Conservation (phyloP, 768 basidiomycete genomes). For the Kwoniella botswanensis region DNA sequence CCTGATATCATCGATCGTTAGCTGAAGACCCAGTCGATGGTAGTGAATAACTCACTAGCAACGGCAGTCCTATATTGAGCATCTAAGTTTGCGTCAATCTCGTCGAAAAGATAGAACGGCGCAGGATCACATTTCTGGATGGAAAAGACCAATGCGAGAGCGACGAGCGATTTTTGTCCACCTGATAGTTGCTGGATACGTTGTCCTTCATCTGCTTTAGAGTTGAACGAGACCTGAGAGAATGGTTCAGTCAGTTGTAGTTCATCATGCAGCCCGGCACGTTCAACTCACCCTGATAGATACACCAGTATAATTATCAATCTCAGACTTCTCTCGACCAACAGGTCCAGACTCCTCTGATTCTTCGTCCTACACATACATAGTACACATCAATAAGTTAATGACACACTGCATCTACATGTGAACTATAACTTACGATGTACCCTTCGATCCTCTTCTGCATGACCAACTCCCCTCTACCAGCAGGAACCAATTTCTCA, state of each 20-base stretch:
- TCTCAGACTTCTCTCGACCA: conserved; percentile 53
- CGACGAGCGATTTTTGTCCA: conserved; percentile 96
- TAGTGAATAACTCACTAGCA: conserved; percentile 67
- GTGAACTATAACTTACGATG: conserved; percentile 33
- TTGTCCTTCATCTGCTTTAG: conserved; percentile 93
- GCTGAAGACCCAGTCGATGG: not conserved
- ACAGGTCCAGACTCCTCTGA: conserved; percentile 49
- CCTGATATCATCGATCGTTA: conserved; percentile 59
- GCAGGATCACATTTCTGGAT: conserved; percentile 99
- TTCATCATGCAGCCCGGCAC: not conserved
- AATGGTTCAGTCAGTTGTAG: not conserved
- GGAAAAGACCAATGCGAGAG: conserved; percentile 91
- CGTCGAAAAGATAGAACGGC: conserved; percentile 99
- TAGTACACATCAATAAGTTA: not conserved
- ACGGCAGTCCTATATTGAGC: conserved; percentile 98
- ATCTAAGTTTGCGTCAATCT: conserved; percentile 98
- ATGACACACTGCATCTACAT: not conserved
- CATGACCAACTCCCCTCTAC: conserved; percentile 87
- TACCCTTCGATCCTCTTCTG: conserved; percentile 88
- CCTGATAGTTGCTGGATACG: conserved; percentile 96
- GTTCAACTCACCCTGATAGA: conserved; percentile 75
- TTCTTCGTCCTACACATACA: conserved; percentile 48
- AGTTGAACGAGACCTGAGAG: conserved; percentile 92
- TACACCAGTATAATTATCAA: conserved; percentile 96
- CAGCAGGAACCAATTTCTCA: conserved; percentile 92